Conservation (phyloP, 2,329 filamentous ascomycete genomes). For the Colletotrichum sp. region DNA sequence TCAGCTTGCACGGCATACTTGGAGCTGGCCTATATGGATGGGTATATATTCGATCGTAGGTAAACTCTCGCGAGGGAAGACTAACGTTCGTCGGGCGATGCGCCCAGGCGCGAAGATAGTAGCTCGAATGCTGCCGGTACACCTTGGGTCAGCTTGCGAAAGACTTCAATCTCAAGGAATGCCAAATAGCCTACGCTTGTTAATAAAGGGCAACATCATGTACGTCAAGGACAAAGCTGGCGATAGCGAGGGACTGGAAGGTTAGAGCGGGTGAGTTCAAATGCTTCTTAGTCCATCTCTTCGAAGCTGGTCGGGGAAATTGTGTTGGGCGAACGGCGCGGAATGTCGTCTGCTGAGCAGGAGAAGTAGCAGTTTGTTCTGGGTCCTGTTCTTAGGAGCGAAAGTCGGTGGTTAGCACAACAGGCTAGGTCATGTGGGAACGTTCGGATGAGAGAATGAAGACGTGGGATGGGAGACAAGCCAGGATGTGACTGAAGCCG, state of each 20-base stretch:
- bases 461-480: not conserved
- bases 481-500: not conserved
- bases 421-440: not conserved
- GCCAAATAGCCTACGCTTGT: constrained; percentile 24
- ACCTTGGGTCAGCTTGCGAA: not conserved
- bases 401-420: not conserved
- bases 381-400: not conserved
- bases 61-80: not conserved
- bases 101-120: constrained; percentile 43
- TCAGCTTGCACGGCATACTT: not conserved
- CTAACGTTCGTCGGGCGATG: constrained; percentile 52
- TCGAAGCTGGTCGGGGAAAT: not conserved
- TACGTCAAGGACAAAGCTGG: not conserved
- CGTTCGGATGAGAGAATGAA: not conserved
- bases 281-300: not conserved
- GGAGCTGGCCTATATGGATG: not conserved
- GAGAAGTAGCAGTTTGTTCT: not conserved
- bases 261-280: not conserved
- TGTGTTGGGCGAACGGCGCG: not conserved
- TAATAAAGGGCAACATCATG: constrained; percentile 33
- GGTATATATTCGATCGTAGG: constrained; percentile 33
- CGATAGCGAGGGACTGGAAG: not conserved
- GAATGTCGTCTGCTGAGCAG: not conserved
- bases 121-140: constrained; percentile 46
- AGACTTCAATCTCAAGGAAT: not conserved